Evolutionary conservation across 345 rosid species (phyloP).

Genomic region (Populus ilicifolia): DNA sequence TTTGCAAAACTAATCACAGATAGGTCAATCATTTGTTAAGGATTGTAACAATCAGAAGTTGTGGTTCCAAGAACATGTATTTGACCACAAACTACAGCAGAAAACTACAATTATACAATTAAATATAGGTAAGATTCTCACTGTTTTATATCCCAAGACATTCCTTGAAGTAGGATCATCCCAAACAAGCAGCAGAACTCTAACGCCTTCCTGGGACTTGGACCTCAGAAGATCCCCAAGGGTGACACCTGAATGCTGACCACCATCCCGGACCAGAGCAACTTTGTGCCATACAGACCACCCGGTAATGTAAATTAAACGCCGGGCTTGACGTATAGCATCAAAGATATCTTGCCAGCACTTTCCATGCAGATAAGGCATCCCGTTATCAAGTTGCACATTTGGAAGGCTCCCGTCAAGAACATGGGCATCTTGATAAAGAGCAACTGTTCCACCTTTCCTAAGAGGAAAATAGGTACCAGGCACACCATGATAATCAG

Average conservation of each 20-base stretch:
- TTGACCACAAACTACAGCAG: slow-evolving; percentile 2
- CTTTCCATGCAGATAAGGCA: slow-evolving; percentile 70
- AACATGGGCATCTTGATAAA: slow-evolving; percentile 96
- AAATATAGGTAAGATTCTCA: slow-evolving; percentile 34
- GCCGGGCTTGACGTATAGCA: slow-evolving; percentile 75
- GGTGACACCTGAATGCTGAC: slow-evolving; percentile 39
- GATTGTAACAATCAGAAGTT: not conserved
- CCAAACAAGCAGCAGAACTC: slow-evolving; percentile 95
- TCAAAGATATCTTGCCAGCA: slow-evolving; percentile 88
- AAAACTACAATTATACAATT: not conserved
- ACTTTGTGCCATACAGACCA: slow-evolving; percentile 98
- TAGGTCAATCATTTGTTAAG: not conserved
- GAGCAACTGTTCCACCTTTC: slow-evolving; percentile 72
- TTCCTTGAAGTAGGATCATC: slow-evolving; percentile 94
- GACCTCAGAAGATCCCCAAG: slow-evolving; percentile 80
- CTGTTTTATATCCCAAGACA: slow-evolving; percentile 79
- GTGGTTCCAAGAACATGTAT: not conserved
- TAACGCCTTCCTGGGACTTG: slow-evolving; percentile 92
- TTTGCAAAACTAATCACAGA: not conserved
- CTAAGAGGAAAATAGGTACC: slow-evolving; percentile 93
- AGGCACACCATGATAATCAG: slow-evolving; percentile 76
- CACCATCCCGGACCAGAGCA: slow-evolving; percentile 58
- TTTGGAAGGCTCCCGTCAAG: slow-evolving; percentile 75
- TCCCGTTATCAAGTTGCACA: slow-evolving; percentile 53
- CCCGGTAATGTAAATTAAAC: slow-evolving; percentile 81